Conservation (phyloP, 495 filamentous ascomycete genomes). For the Aspergillus campestris region DNA sequence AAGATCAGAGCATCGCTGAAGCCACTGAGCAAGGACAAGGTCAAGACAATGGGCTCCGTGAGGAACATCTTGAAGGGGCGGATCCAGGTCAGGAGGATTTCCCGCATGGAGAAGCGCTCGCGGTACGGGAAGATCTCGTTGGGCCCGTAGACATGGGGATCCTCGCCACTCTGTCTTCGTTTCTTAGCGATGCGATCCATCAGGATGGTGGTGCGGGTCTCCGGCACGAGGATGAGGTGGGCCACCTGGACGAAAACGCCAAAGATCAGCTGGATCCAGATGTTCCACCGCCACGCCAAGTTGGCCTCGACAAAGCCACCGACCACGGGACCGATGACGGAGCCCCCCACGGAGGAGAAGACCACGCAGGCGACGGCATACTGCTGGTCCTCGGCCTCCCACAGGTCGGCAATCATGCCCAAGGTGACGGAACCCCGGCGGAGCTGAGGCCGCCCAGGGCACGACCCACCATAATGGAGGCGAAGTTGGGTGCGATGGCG, state of each 20-base stretch:
- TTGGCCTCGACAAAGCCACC: conserved; percentile 50
- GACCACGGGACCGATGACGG: conserved; percentile 51
- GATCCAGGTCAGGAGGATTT: conserved; percentile 47
- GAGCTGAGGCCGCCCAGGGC: conserved; percentile 50
- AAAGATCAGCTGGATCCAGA: conserved; percentile 55
- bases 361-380: conserved; percentile 55
- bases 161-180: conserved; percentile 40
- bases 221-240: conserved; percentile 47
- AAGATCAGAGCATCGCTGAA: conserved; percentile 58
- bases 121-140: conserved; percentile 52
- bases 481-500: conserved; percentile 46
- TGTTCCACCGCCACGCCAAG: conserved; percentile 45
- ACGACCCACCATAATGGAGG: conserved; percentile 47
- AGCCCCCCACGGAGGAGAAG: conserved; percentile 56
- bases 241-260: conserved; percentile 45
- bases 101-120: conserved; percentile 48
- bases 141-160: conserved; percentile 53
- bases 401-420: conserved; percentile 55
- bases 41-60: conserved; percentile 53
- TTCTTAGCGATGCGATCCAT: conserved; percentile 53
- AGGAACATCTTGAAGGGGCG: conserved; percentile 57
- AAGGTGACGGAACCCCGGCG: conserved; percentile 57
- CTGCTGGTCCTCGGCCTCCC: conserved; percentile 51
- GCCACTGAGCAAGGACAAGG: conserved; percentile 48
- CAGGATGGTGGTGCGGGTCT: conserved; percentile 50